Base-by-base conservation (phyloP, 2,329 filamentous ascomycete genomes). In the Cladophialophora immunda region DNA sequence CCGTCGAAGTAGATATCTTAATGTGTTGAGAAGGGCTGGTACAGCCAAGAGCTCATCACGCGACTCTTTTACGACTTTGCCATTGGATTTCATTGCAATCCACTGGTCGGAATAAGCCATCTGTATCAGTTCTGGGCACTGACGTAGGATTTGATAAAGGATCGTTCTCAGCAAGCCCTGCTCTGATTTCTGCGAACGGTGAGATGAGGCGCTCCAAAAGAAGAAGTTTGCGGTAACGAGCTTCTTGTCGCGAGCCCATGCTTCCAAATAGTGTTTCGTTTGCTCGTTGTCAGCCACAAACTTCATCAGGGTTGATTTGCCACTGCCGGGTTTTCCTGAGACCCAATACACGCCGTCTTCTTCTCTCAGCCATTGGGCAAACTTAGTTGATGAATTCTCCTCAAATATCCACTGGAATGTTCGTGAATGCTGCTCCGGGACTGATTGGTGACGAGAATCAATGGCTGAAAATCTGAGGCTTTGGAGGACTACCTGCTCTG, bases 231-330 rank as follows among this genome's bases (percentile, higher is more conserved):
- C 45, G 5, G 32, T 22, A n/a, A 47, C 25, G 9, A 66, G 53
- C 13, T 47, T 30, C 19, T 58, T 53, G n/a, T 36, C 30, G 50
- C 52, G 41, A 30, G 58, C 34, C 64, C 64, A 66, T 29, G n/a
- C 27, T 27, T 36, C 22, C 9, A 66, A 47, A 3, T 19, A 29
- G 19, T 34, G 22, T 32, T 52, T 22, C 8, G 56, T 58, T 22
- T 41, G 19, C 3, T 56, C 25, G 6, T 66, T 30, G n/a, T 54
- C 19, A 2, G 38, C 19, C 17, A 66, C 36, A 41, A 56, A 66
- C 50, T 66, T 66, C 64, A 66, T 66, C n/a, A 66, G 58, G 13
- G 64, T 66, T 7, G 64, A 66, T 45, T 66, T 66, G 29, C 64
- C 64, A 53, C 29, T 57, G 4, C 22, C 64, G 11, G 64, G 29